Base-by-base conservation (phyloP, 768 basidiomycete species). In the Russula sp. region DNA sequence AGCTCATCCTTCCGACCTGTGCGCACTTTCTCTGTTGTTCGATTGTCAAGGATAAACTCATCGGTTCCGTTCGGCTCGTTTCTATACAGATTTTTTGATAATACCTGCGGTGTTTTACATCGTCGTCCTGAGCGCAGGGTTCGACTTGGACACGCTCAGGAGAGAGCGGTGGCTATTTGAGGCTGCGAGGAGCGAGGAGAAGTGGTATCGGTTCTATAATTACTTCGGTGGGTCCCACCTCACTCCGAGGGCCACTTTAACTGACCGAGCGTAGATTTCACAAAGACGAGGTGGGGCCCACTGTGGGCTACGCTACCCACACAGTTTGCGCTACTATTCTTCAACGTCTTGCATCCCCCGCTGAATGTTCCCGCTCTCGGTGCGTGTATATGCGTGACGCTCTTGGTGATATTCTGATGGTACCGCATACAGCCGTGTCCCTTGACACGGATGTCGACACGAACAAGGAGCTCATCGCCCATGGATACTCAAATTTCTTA, bases 1-100 rank as follows among this genome's bases (percentile, higher is more conserved):
- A 98, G 66, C 80, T 98, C 20, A 81, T 98, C 70, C 95, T 98
- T 72, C 96, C 97, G 2, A 75, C 84, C 37, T 94, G 91, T 91
- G 61, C 69, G 90, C 77, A 57, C 40, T 74, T 73, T 68, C 74
- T 40, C 9, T 44, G 5, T 51, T 27, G 20, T 59, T 39, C 9
- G 57, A 5, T n/a, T 11, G 0, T 13, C n/a, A 18, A 9, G 10
- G 8, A 40, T 34, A 35, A 6, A 18, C 45, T 61, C n/a, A 68
- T 32, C n/a, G 32, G 1, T 44, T 31, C n/a, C 18, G 3, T 27
- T 40, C 27, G 3, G 37, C 39, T 40, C 16, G 54, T 52, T 37
- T 48, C 16, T n/a, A 9, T 34, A 8, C 63, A 93, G 91, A 91
- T 76, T 94, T 94, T 72, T 73, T 91, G 54, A 70, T 81, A 47